Evolutionary conservation across 176 grass and related monocot genomes (phyloP).

Genomic region (Ananas comosus): DNA sequence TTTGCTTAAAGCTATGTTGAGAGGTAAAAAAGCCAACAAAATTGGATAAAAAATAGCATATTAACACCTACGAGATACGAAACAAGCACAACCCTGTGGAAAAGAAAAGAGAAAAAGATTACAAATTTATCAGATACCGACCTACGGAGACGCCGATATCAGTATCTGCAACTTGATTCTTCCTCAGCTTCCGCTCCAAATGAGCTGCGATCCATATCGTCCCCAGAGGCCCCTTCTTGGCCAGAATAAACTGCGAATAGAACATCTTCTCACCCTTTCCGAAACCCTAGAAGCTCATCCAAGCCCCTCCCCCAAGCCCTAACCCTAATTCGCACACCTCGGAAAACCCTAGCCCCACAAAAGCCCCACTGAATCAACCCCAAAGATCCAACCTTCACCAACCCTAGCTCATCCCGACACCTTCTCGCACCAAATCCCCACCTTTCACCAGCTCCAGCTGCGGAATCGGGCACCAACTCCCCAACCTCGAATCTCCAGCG

Average conservation of each 20-base stretch:
- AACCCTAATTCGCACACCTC: neutral
- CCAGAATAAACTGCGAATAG: constrained; percentile 99
- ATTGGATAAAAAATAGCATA: neutral
- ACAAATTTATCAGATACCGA: constrained; percentile 27
- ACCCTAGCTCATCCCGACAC: constrained; percentile 21
- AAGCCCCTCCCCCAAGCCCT: constrained; percentile 16
- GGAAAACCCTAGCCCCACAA: constrained; percentile 3
- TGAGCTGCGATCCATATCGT: constrained; percentile 99
- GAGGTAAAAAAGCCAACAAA: neutral
- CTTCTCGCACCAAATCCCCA: neutral
- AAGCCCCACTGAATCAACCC: neutral
- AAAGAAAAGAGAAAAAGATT: neutral
- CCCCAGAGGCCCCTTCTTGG: constrained; percentile 96
- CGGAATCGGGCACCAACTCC: constrained; percentile 5
- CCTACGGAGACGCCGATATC: constrained; percentile 99
- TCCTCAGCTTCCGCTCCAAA: constrained; percentile 93
- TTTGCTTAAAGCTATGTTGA: too few relatives aligned
- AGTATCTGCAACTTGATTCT: constrained; percentile 95
- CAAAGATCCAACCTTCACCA: constrained; percentile 19
- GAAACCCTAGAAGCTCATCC: constrained; percentile 26
- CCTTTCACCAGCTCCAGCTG: neutral
- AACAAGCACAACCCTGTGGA: neutral
- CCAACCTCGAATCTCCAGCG: neutral
- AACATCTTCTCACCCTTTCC: constrained; percentile 63
- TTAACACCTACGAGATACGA: neutral